Conservation (phyloP, 331 rosid genomes). For the Quercus lobata region DNA sequence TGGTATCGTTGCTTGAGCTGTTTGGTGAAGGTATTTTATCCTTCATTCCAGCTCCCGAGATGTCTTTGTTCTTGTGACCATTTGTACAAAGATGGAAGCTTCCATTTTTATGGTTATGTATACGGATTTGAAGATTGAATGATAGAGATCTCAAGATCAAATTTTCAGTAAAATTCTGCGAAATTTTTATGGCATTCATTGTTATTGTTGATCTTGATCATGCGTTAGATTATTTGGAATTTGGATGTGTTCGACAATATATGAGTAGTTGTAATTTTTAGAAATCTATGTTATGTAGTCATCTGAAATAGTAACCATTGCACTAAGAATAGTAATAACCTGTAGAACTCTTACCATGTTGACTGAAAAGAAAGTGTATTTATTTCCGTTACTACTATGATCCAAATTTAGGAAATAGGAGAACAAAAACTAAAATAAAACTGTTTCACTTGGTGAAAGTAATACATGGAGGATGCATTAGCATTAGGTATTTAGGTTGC, state of each 20-base stretch:
- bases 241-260: too few species aligned
- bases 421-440: too few species aligned
- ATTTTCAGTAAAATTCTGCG: background rate
- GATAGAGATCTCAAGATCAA: background rate
- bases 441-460: background rate
- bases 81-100: background rate
- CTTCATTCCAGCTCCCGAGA: slow-evolving; percentile 41
- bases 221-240: background rate
- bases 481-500: background rate
- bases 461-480: background rate
- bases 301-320: too few species aligned
- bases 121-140: background rate
- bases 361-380: background rate
- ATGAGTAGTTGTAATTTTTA: too few species aligned
- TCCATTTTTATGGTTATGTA: background rate
- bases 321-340: too few species aligned
- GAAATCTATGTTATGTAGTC: too few species aligned
- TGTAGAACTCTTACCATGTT: background rate
- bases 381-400: background rate
- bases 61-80: slow-evolving; percentile 31
- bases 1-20: slow-evolving; percentile 46
- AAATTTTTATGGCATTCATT: background rate
- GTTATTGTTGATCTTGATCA: background rate
- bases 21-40: slow-evolving; percentile 64
- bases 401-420: background rate